A percentile compares a stretch with the other conserved stretches of the same genome.
Evolutionary conservation across 1,139 yeast species (phyloP).

Genomic region (Blastobotrys capitulatus): DNA sequence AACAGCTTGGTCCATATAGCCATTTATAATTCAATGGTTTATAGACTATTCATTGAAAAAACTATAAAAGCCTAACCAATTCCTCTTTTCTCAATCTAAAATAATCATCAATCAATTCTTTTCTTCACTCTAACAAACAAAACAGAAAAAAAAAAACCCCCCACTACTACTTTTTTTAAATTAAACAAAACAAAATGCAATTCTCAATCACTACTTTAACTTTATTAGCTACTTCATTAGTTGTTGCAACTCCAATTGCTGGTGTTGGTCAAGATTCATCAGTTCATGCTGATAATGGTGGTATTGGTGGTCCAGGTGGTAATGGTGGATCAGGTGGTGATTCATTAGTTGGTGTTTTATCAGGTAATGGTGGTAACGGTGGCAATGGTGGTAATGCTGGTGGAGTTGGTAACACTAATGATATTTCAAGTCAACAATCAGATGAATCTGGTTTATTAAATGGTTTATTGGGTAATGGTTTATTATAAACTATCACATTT

Average conservation of each 20-base stretch:
- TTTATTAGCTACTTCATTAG: neutral
- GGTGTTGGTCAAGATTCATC: neutral
- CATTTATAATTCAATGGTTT: too few relatives aligned
- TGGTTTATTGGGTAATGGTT: neutral
- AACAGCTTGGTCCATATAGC: too few relatives aligned
- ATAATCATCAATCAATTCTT: too few relatives aligned
- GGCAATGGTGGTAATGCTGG: conserved; percentile 2
- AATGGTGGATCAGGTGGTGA: neutral
- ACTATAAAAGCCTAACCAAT: too few relatives aligned
- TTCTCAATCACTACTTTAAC: neutral
- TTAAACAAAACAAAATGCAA: neutral
- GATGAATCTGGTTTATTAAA: neutral
- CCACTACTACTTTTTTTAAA: too few relatives aligned
- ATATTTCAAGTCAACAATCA: neutral
- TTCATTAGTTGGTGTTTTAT: neutral
- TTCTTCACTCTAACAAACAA: too few relatives aligned
- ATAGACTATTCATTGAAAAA: too few relatives aligned
- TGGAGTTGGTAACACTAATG: neutral
- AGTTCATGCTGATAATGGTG: neutral
- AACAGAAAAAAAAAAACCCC: neutral
- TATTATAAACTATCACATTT: neutral
- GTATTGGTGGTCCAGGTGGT: conserved; percentile 4
- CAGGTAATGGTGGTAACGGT: neutral
- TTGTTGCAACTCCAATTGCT: neutral
- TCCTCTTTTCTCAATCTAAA: too few relatives aligned